Evolutionary conservation across 805 yeast genomes (phyloP), one percentile per base, ranked within the genome.

Genomic region (Hanseniaspora valbyensis): DNA sequence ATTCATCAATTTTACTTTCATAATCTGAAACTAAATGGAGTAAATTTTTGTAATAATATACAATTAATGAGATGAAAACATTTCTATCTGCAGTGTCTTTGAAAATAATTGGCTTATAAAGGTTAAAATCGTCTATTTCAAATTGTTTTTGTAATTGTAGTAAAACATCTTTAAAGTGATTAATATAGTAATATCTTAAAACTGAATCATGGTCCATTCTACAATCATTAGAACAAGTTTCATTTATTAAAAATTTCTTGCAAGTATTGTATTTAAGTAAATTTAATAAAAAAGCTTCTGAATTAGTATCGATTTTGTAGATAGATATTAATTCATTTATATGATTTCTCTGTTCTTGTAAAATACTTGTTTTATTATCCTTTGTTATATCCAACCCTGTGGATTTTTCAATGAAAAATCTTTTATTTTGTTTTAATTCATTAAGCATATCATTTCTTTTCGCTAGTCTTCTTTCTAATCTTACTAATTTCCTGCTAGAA

Each of bases 1-100:
- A 48, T 19, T 38, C 42, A 32, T 48, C 44, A 32, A 48, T 36
- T 19, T 33, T 39, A 21, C 19, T 10, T 40, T 48, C 51, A 33
- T 48, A 48, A 28, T 48, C 51, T 12, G 30, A 21, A 12, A 48
- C 38, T 5, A 42, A 33, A 16, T 48, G 36, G 24, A 32, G 24
- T 10, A 48, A 21, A 18, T 48, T 33, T 30, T 33, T 48, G 38
- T 40, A 48, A 30, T 48, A 40, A 9, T 39, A 42, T 24, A 34
- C 13, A 33, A 48, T 33, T 25, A 48, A 19, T 16, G 28, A 32
- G 6, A 40, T n/a, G 25, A 48, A 48, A 24, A 36, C 29, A 28
- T 48, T 9, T 48, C 40, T 48, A 10, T 48, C 51, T 18, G 19
- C 10, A 19, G 22, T 29, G 26, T 48, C 42, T 12, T 24, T 33